Evolutionary conservation across 805 yeast species (phyloP), one percentile per base, ranked within the genome.

Genomic region (Maudiozyma serrabonitensis): DNA sequence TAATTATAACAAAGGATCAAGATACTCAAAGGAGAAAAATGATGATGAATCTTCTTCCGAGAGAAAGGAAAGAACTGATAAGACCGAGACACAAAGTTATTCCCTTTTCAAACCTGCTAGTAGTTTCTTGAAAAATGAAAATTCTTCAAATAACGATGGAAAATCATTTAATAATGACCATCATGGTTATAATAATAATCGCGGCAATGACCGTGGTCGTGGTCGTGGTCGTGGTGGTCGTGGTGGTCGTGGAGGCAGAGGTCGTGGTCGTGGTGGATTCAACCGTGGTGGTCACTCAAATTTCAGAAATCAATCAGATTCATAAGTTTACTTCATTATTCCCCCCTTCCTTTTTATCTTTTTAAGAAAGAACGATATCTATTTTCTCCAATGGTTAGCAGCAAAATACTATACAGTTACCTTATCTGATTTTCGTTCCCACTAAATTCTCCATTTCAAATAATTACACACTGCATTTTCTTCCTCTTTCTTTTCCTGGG

Each of bases 81-180:
- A 23, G 6, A 41, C 23, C 1, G 46, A 31, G 11, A 5, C 41
- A 2, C 45, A 49, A 34, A 16, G 46, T 13, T 50, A 49, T 37
- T 62, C 66, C 15, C 49, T 63, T 32, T 64, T 64, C 47, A 59
- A 59, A 47, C 68, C 68, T 40, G 68, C 68, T 21, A 61, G 66
- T 51, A 63, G 67, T 41, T 64, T 64, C 50, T 52, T 64, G 42
- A 49, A 56, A 39, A 51, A 46, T 23, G 49, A 35, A 8, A 31
- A 26, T 28, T 19, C 34, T 6, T 37, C 43, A 40, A 46, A 40
- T 28, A 37, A 40, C 8, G 39, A 21, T 16, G 35, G 51, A 8
- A 47, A 39, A 12, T 52, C 51, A 28, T 49, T 42, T 32, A 25
- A 51, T 38, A 47, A 42, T 41, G 48, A 52, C 25, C 44, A 46